Base-by-base conservation (phyloP, 192 early-diverging fungal species). In the Rhizophagus sp. region DNA sequence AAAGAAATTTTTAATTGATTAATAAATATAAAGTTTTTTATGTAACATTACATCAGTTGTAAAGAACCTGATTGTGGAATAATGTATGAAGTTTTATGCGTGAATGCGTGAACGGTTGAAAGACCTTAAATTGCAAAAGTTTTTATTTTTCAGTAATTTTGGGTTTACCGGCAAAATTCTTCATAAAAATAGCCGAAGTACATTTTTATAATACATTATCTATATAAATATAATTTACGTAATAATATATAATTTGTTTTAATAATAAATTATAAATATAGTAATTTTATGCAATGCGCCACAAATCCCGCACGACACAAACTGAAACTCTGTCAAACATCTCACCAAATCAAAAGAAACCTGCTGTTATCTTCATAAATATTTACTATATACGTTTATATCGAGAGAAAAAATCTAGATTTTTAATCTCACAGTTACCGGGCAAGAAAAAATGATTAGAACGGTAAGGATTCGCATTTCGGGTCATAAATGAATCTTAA, bases 41-140 rank as follows among this genome's bases (percentile, higher is more conserved):
- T 57, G 52, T 57, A 57, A 57, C 52, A 57, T 57, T 57, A 22
- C 52, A 57, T 57, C 17, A 22, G 52, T 57, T 57, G 5, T 57
- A 57, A 57, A 57, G 52, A 57, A 57, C 52, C 52, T 57, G 52
- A 57, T 57, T 57, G 52, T 57, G 52, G 52, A 57, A 57, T 57
- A 22, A 22, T 57, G 52, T 57, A 57, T 57, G 19, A 57, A 17
- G 15, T 57, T 7, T 57, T 22, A 57, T 57, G 52, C 52, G 52
- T 57, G 52, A 57, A 57, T 57, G 52, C 52, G 52, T 57, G 52
- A 57, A 57, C 52, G 15, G 17, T 22, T 57, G 39, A 57, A 57
- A 57, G 52, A 57, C 52, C 52, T 57, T 57, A 57, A 57, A 19
- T 57, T 57, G 52, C 52, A 19, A 57, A 57, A 57, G 52, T 57